Base-by-base conservation (phyloP, 192 early-diverging fungal species). In the Gonapodya prolifera region DNA sequence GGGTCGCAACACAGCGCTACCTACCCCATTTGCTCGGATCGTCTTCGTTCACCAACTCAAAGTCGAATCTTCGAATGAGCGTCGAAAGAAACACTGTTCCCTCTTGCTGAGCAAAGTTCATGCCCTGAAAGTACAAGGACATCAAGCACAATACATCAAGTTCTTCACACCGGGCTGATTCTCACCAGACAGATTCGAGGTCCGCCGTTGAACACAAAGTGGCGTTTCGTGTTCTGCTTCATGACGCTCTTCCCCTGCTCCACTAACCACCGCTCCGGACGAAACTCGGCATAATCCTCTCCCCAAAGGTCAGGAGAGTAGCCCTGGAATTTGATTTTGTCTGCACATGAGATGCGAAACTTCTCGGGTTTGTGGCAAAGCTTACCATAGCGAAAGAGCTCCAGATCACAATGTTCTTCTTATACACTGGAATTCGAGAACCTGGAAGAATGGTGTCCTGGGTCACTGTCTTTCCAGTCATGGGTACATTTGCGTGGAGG, bases 401-500 rank as follows among this genome's bases (percentile, higher is more conserved):
- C 84, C 83, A 91, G 0, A 77, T 70, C 1, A 92, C 83, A 8
- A 69, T 61, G 0, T 86, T 81, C 13, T 91, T 91, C 29, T 80
- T 83, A 23, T 81, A 70, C 61, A 93, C 80, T 13, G 70, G 17
- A 28, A 83, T 85, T 1, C 90, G 90, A 78, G 71, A 16, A 30
- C 90, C 86, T 13, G 91, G 91, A 16, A 88, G 82, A 16, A 89
- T 79, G 69, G 85, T 84, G 70, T 92, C 89, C 1, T 84, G 70
- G 18, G 89, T 74, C 2, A 86, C 84, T 32, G 80, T 78, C 81
- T 91, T 91, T 17, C 80, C 45, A 35, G 90, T 86, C 0, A 30
- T 34, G 2, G 91, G 92, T 1, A 94, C 90, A 31, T 87, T 82
- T 45, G 91, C 91, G 80, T 89, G 85, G 28, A 93, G 75, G 2